phyloP scores from a whole-genome alignment of 805 yeast genomes.

The Wickerhamiella australiensis region DNA sequence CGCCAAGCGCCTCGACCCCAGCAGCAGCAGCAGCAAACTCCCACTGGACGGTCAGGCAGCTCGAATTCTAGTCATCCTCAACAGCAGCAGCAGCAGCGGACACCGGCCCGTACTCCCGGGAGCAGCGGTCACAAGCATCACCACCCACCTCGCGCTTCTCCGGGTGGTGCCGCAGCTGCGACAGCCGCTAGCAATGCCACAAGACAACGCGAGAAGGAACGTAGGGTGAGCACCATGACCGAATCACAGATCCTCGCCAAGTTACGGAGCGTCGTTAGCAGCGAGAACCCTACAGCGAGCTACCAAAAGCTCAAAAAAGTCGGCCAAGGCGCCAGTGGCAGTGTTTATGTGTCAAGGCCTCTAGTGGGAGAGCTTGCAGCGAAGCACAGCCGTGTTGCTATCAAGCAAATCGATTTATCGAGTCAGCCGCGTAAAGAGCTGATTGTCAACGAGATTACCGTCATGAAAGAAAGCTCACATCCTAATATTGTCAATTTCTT shows the following conservation, averaged over 20 bases:
- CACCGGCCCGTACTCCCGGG: neutral
- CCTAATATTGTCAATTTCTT: slow-evolving; percentile 88
- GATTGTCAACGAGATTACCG: slow-evolving; percentile 88
- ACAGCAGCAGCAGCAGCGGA: slow-evolving; percentile 2
- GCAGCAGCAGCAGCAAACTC: neutral
- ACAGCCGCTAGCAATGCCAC: slow-evolving; percentile 27
- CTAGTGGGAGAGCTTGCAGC: slow-evolving; percentile 28
- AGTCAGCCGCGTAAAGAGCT: slow-evolving; percentile 90
- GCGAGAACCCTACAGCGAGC: slow-evolving; percentile 69
- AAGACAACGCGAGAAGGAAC: slow-evolving; percentile 45
- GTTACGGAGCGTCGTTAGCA: slow-evolving; percentile 68
- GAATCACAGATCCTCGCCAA: slow-evolving; percentile 79
- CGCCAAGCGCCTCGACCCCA: neutral
- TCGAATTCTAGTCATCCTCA: too few relatives aligned
- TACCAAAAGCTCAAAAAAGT: slow-evolving; percentile 51
- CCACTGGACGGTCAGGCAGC: too few relatives aligned
- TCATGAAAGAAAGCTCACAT: slow-evolving; percentile 93
- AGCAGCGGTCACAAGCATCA: neutral
- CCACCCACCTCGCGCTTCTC: slow-evolving; percentile 24
- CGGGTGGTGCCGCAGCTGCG: slow-evolving; percentile 38
- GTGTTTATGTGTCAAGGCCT: slow-evolving; percentile 80
- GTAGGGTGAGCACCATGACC: slow-evolving; percentile 52
- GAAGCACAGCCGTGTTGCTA: slow-evolving; percentile 49
- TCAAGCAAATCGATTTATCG: slow-evolving; percentile 87
- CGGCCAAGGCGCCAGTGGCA: slow-evolving; percentile 98